Evolutionary conservation across 306 rosid genomes (phyloP).

Genomic region (Prunus mume): DNA sequence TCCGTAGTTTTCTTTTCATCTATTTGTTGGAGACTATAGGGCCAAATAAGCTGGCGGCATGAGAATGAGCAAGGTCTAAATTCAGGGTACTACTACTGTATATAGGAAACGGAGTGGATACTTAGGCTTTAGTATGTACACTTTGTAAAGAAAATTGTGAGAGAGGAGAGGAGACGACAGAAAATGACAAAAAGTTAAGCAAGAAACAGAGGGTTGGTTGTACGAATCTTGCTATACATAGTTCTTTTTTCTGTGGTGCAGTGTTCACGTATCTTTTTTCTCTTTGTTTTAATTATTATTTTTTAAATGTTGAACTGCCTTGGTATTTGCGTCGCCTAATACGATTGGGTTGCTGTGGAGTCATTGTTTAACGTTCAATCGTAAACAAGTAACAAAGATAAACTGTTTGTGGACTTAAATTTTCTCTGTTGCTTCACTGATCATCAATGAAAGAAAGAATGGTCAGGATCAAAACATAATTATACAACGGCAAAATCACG

Average conservation of each 20-base stretch:
- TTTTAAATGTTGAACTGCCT: no score
- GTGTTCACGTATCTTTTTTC: not conserved
- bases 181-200: slow-evolving; percentile 15
- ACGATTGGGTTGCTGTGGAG: no score
- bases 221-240: slow-evolving; percentile 20
- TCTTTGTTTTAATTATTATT: not conserved
- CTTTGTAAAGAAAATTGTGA: slow-evolving; percentile 52
- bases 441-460: no score
- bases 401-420: no score
- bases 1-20: slow-evolving; percentile 35
- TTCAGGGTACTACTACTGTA: slow-evolving; percentile 53
- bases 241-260: slow-evolving; percentile 7
- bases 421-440: no score
- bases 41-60: slow-evolving; percentile 54
- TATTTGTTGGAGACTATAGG: slow-evolving; percentile 46
- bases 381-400: no score
- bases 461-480: no score
- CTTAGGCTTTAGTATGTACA: slow-evolving; percentile 48
- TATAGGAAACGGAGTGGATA: slow-evolving; percentile 68
- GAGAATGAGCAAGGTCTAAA: slow-evolving; percentile 44
- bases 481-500: no score
- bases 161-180: slow-evolving; percentile 28
- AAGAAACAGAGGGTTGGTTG: slow-evolving; percentile 29
- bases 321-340: no score
- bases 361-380: no score